Evolutionary conservation across 441 rosid species (phyloP).

Genomic region (Populus hybrid): DNA sequence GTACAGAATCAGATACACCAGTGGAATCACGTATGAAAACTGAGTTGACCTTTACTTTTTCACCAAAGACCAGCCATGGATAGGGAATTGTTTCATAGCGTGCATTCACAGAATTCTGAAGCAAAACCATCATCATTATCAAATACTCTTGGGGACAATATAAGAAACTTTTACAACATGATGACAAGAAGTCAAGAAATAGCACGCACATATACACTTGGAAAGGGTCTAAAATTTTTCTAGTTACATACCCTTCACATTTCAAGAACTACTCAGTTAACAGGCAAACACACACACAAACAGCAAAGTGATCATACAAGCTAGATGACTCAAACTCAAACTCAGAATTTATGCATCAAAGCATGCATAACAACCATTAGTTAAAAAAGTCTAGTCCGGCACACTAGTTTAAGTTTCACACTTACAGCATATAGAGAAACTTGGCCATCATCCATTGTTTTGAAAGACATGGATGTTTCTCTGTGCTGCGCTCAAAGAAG

Average conservation of each 20-base stretch:
- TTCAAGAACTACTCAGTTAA: not conserved
- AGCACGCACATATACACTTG: too few relatives aligned
- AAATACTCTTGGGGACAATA: not conserved
- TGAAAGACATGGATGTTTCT: constrained; percentile 95
- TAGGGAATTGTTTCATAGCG: constrained; percentile 84
- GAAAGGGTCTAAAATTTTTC: not conserved
- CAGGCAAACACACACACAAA: not conserved
- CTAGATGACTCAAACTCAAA: not conserved
- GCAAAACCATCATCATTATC: constrained; percentile 21
- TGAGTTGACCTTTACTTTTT: constrained; percentile 88
- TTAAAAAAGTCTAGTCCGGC: not conserved
- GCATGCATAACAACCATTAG: not conserved
- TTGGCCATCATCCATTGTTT: constrained; percentile 98
- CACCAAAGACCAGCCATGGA: too few relatives aligned
- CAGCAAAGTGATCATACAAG: not conserved
- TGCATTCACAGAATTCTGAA: constrained; percentile 95
- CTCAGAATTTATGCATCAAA: not conserved
- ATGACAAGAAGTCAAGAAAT: not conserved
- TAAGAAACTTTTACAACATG: not conserved
- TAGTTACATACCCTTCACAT: not conserved
- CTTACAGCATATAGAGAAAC: constrained; percentile 86
- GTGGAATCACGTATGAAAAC: constrained; percentile 95
- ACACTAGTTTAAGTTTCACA: constrained; percentile 1
- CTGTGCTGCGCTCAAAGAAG: constrained; percentile 58
- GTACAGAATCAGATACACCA: constrained; percentile 90